Evolutionary conservation across 192 early-diverging fungal species (phyloP).

Genomic region (Backusella psychrophila): DNA sequence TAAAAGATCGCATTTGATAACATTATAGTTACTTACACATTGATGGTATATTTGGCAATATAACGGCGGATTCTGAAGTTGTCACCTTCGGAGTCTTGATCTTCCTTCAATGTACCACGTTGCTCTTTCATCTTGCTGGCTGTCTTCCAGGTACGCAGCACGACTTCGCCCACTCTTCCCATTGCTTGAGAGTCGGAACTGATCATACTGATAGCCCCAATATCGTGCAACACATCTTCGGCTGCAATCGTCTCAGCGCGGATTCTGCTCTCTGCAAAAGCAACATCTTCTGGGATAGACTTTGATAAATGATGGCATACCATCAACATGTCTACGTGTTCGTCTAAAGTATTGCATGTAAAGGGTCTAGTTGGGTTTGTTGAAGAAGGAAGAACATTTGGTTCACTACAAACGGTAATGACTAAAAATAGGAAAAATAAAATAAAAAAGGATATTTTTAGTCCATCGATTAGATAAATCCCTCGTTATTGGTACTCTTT

Average conservation of each 20-base stretch:
- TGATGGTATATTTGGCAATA: constrained; percentile 97
- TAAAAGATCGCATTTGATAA: background rate
- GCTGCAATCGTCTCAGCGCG: constrained; percentile 96
- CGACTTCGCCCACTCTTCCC: constrained; percentile 95
- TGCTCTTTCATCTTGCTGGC: constrained; percentile 93
- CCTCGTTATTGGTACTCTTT: background rate
- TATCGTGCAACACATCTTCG: constrained; percentile 94
- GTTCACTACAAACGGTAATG: constrained; percentile 70
- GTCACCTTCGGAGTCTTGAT: constrained; percentile 59
- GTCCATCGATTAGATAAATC: background rate
- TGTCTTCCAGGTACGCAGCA: constrained; percentile 91
- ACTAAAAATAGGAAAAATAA: constrained; percentile 27
- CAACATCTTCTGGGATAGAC: constrained; percentile 93
- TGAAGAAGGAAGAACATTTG: constrained; percentile 89
- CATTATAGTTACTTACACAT: constrained; percentile 64
- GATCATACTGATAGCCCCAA: constrained; percentile 94
- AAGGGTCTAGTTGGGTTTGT: constrained; percentile 97
- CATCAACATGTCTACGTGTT: constrained; percentile 99
- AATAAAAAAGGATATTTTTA: background rate
- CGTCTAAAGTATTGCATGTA: constrained; percentile 94
- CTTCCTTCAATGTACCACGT: constrained; percentile 61
- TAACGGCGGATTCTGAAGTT: constrained; percentile 91
- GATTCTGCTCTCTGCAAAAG: constrained; percentile 96
- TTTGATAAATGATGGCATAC: constrained; percentile 96
- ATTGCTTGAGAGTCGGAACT: constrained; percentile 95